These are phyloP conservation scores for Polytolypa hystricis DNA, from an alignment of 2,329 filamentous ascomycete genomes.

Conservation along the genomic window DNA sequence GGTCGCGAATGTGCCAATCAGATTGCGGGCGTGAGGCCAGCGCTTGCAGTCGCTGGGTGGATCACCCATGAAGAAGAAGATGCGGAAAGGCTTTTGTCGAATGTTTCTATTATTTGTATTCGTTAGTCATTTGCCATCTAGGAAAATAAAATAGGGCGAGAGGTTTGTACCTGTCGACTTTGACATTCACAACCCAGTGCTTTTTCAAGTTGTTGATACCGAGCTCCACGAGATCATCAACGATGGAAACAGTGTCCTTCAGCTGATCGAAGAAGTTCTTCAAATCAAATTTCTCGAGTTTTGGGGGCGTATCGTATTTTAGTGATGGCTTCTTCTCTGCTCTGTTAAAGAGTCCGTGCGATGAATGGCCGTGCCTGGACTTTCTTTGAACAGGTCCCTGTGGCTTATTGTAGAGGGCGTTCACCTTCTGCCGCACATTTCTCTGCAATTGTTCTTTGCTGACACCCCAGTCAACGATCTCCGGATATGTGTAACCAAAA, in stretches of 20 bases:
- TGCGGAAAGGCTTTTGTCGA: constrained; percentile 49
- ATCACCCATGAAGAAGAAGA: constrained; percentile 58
- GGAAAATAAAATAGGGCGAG: constrained; percentile 6
- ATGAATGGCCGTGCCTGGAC: constrained; percentile 20
- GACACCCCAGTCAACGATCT: constrained; percentile 41
- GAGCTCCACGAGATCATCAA: constrained; percentile 10
- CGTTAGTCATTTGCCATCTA: constrained; percentile 11
- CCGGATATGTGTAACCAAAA: constrained; percentile 67
- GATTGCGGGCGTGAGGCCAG: constrained; percentile 45
- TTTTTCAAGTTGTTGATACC: constrained; percentile 21
- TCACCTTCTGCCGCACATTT: constrained; percentile 44
- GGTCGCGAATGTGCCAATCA: constrained; percentile 52
- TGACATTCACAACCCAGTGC: constrained; percentile 59
- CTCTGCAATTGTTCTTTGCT: constrained; percentile 24
- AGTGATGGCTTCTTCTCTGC: not conserved
- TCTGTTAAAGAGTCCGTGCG: constrained; percentile 1
- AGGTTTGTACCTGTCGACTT: constrained; percentile 37
- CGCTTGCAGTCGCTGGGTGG: constrained; percentile 32
- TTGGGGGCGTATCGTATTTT: not conserved
- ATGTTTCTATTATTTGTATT: constrained; percentile 52
- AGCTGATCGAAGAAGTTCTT: constrained; percentile 10
- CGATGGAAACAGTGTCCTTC: constrained; percentile 9
- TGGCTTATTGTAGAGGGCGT: constrained; percentile 45
- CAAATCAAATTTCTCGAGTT: constrained; percentile 10
- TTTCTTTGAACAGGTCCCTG: not conserved